Base-by-base conservation (phyloP, 164 flowering plant genomes). In the Chimonanthus praecox region DNA sequence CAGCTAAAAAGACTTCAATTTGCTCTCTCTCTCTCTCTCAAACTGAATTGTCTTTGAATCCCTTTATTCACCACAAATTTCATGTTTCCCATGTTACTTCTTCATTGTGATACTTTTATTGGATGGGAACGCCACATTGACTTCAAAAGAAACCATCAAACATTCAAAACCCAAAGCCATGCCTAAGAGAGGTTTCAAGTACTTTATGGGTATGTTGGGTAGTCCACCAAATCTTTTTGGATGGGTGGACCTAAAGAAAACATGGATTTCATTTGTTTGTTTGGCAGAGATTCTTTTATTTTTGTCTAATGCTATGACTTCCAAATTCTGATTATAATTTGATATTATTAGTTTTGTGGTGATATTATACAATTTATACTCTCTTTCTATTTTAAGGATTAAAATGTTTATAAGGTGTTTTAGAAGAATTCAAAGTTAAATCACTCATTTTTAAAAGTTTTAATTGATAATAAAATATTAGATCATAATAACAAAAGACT, bases 1-100 rank as follows among this genome's bases (percentile, higher is more conserved):
- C 67, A 72, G 68, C 68, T 72, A 64, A 72, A 72, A 72, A 72
- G 74, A 48, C n/a, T 60, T 72, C 33, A 20, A 45, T 49, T 64
- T 64, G 58, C 20, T n/a, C 33, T 16, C 65, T 62, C 20, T 62
- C 64, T 4, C 65, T 18, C 33, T 33, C 33, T 33, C 33, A 33
- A 33, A 1, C 33, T 33, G 33, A 33, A 62, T 64, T 49, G 49
- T 72, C 68, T 72, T 45, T 20, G 15, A 18, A 8, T 18, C n/a
- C 54, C 58, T 49, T 2, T 21, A 3, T 65, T 21, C 44, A 13
- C 47, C 61, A 33, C 33, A 33, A 33, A 33, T 33, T 33, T 33
- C 33, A 33, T 33, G 33, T 33, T 33, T 21, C 43, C 61, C 71
- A 16, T n/a, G 3, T 8, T 7, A 3, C 16, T 13, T 49, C 54